Evolutionary conservation across 2,329 filamentous ascomycete genomes (phyloP), one percentile per base, ranked within the genome.

Genomic region (Alternaria novae-zelandiae): DNA sequence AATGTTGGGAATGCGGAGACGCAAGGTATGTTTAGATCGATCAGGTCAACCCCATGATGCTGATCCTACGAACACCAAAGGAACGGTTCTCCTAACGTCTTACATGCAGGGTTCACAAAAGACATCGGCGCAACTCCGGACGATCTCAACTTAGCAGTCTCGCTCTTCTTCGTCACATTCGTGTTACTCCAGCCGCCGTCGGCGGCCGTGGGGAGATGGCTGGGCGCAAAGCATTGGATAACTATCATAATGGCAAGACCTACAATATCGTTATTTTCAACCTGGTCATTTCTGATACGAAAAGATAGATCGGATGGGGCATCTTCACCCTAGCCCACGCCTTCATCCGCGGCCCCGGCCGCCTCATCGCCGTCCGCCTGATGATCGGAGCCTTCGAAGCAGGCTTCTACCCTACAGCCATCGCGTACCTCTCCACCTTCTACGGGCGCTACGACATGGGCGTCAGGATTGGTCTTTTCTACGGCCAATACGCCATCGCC

Each of bases 341-440:
- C 3, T 72, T 70, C 49, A 68, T 74, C 30, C 68, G 58, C 41
- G 70, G 64, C 4, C 60, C 62, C 11, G 36, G 45, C 5, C 64
- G 69, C 13, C 64, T 75, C n/a, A 67, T 74, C 21, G 61, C 68
- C 26, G 47, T 73, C 21, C 61, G 72, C 21, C 54, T 75, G 0
- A 59, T 73, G 60, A 67, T 86, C 8, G 79, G 85, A 32, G 71
- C 77, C 8, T 78, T 75, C 32, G 86, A 89, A 73, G 85, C 85
- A 0, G 86, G 84, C 0, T 88, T 87, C 75, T 87, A 86, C 61
- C 83, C 85, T 7, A 82, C 84, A 1, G 82, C 83, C 17, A 83
- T 87, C 4, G 86, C 85, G 68, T 88, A 86, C 65, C 72, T 85
- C 4, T 83, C 86, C 0, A 79, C 84, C 0, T 87, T 88, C 54